phyloP scores from a whole-genome alignment of 2,329 filamentous ascomycete genomes.

The Botrytis tulipae region DNA sequence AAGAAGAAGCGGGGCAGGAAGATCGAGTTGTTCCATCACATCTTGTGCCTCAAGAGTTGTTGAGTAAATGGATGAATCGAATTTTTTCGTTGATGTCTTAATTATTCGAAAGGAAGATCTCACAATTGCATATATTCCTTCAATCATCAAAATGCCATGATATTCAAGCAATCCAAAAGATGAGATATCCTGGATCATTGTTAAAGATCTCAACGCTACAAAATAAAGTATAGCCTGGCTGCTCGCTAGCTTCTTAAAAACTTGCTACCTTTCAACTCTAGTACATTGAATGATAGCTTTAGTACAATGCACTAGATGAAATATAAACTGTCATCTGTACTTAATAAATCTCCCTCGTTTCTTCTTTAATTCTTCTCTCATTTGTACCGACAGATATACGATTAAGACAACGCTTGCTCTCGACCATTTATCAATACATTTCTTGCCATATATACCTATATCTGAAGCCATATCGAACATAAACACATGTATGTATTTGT shows the following conservation, averaged over 20 bases:
- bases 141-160: neutral
- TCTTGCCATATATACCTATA: neutral
- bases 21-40: neutral
- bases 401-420: neutral
- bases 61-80: neutral
- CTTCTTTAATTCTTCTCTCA: neutral
- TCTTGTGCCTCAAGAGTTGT: neutral
- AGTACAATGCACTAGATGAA: neutral
- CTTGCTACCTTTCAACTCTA: neutral
- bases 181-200: neutral
- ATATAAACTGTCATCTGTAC: neutral
- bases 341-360: neutral
- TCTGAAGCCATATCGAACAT: neutral
- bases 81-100: neutral
- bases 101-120: neutral
- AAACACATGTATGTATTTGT: neutral
- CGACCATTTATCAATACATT: neutral
- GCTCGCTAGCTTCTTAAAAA: neutral
- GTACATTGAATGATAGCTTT: neutral
- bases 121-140: neutral
- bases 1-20: neutral
- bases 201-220: neutral
- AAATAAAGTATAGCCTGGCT: neutral
- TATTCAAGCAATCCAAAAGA: neutral
- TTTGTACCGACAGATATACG: neutral